Conservation (phyloP, 495 filamentous ascomycete genomes). For the Penicillium lividum region DNA sequence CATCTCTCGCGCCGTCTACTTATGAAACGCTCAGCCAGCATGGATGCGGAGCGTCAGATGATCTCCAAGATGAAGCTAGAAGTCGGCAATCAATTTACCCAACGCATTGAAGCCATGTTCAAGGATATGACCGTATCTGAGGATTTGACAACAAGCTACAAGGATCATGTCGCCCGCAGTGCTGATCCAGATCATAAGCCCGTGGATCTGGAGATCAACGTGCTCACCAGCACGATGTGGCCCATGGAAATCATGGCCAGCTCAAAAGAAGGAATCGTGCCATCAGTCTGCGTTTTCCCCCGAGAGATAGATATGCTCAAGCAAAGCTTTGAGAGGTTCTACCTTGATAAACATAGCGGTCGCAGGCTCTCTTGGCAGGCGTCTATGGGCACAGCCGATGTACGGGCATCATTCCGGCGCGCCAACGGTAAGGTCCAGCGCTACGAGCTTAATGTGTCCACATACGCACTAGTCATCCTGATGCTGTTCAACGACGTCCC, state of each 20-base stretch:
- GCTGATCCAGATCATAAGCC: conserved; percentile 66
- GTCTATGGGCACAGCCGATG: conserved; percentile 81
- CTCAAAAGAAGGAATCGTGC: conserved; percentile 52
- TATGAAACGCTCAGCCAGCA: conserved; percentile 81
- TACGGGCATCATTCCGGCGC: conserved; percentile 76
- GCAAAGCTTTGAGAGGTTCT: conserved; percentile 87
- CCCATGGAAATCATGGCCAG: conserved; percentile 80
- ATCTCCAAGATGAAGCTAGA: conserved; percentile 95
- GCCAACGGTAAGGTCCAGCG: conserved; percentile 70
- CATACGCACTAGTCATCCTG: conserved; percentile 88
- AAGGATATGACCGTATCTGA: conserved; percentile 92
- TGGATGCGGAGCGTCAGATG: conserved; percentile 92
- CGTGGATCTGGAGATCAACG: conserved; percentile 77
- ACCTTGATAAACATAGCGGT: conserved; percentile 82
- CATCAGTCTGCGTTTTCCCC: conserved; percentile 65
- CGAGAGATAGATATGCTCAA: conserved; percentile 72
- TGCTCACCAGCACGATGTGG: conserved; percentile 94
- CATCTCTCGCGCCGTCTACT: conserved; percentile 85
- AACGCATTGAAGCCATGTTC: conserved; percentile 96
- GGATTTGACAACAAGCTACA: conserved; percentile 77
- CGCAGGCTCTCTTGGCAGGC: conserved; percentile 83
- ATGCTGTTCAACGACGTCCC: conserved; percentile 83
- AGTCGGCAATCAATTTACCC: conserved; percentile 89
- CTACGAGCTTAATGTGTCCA: conserved; percentile 90
- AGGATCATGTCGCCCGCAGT: conserved; percentile 61